These are phyloP conservation scores for Xylaria sp. DNA, from an alignment of 2,329 filamentous ascomycete species.

Conservation along the genomic window DNA sequence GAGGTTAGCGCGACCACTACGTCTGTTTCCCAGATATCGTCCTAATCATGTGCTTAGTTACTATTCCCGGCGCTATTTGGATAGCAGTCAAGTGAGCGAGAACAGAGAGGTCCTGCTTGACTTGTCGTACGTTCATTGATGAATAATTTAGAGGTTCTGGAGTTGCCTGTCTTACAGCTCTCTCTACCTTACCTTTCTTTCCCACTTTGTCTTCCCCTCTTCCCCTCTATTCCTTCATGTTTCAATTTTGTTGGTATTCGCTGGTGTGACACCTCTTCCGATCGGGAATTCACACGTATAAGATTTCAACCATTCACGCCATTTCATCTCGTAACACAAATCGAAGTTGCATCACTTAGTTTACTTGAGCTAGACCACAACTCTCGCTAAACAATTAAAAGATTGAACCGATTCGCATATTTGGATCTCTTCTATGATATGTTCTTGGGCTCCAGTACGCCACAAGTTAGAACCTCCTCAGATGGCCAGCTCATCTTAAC, in stretches of 20 bases:
- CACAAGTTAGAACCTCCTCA: slow-evolving; percentile 35
- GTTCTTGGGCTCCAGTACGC: slow-evolving; percentile 34
- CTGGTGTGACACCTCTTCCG: too few relatives aligned
- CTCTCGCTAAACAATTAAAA: too few relatives aligned
- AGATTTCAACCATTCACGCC: too few relatives aligned
- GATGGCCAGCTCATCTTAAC: slow-evolving; percentile 33
- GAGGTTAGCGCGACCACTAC: slow-evolving; percentile 30
- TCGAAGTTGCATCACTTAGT: too few relatives aligned
- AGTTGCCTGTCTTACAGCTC: not conserved
- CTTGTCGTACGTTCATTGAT: slow-evolving; percentile 31
- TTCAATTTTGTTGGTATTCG: too few relatives aligned
- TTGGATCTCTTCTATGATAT: not conserved
- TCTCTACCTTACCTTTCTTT: not conserved
- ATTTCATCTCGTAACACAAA: too few relatives aligned
- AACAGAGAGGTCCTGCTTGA: slow-evolving; percentile 36
- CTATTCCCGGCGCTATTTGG: slow-evolving; percentile 38
- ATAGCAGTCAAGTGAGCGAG: slow-evolving; percentile 34
- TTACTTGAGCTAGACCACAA: too few relatives aligned
- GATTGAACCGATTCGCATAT: not conserved
- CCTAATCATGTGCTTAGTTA: slow-evolving; percentile 31
- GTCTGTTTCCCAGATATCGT: not conserved
- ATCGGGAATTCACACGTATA: too few relatives aligned
- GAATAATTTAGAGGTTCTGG: not conserved
- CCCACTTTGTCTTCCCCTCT: not conserved
- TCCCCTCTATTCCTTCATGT: too few relatives aligned